A percentile compares a stretch with the other conserved stretches of the same genome.
phyloP scores from a whole-genome alignment of 768 basidiomycete genomes.

The Termitomyces sp. region DNA sequence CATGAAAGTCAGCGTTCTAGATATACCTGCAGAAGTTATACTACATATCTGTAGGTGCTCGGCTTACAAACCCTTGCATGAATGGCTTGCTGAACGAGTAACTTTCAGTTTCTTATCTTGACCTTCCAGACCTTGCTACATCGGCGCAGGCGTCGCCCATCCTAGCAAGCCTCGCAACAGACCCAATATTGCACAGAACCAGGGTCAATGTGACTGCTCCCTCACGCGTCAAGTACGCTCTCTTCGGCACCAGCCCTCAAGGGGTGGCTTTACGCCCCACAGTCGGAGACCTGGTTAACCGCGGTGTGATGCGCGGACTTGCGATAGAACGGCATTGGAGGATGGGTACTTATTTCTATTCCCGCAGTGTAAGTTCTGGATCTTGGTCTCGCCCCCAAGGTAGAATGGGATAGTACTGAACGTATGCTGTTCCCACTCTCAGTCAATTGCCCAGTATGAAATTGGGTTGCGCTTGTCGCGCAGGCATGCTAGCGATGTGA shows the following conservation, averaged over 20 bases:
- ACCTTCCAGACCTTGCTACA: slow-evolving; percentile 63
- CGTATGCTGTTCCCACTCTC: slow-evolving; percentile 6
- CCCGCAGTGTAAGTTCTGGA: slow-evolving; percentile 42
- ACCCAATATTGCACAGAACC: slow-evolving; percentile 59
- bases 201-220: slow-evolving; percentile 60
- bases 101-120: slow-evolving; percentile 59
- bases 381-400: not conserved
- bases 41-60: slow-evolving; percentile 50
- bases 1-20: slow-evolving; percentile 22
- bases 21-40: slow-evolving; percentile 51
- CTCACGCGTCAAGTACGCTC: slow-evolving; percentile 59
- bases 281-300: slow-evolving; percentile 59
- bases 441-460: slow-evolving; percentile 71
- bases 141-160: slow-evolving; percentile 43
- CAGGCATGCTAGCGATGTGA: slow-evolving; percentile 42
- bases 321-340: slow-evolving; percentile 65
- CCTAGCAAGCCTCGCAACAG: slow-evolving; percentile 47
- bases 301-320: slow-evolving; percentile 66
- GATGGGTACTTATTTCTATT: slow-evolving; percentile 60
- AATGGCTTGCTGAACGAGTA: not conserved
- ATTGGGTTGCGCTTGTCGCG: slow-evolving; percentile 48
- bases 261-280: slow-evolving; percentile 61
- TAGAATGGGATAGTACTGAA: slow-evolving; percentile 2
- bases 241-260: slow-evolving; percentile 54
- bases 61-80: not conserved